A percentile compares a stretch with the other conserved stretches of the same genome.
phyloP scores from a whole-genome alignment of 192 early-diverging fungal genomes.

The Spinellus fusiger region DNA sequence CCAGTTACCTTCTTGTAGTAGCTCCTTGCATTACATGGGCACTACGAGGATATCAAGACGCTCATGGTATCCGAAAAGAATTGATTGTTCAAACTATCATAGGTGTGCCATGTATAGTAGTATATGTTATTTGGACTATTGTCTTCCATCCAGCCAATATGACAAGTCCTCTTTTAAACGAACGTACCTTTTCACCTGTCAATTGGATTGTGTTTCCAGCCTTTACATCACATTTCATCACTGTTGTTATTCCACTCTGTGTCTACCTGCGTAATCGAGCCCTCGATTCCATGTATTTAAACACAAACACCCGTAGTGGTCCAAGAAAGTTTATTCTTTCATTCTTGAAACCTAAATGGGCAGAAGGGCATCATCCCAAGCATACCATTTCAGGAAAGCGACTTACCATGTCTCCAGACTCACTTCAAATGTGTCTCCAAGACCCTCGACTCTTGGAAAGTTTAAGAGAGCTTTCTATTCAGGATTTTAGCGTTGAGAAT shows the following conservation, averaged over 20 bases:
- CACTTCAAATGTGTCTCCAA: neutral
- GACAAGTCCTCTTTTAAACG: neutral
- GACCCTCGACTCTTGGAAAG: neutral
- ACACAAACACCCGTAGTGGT: neutral
- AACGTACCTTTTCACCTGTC: neutral
- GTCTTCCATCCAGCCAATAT: neutral
- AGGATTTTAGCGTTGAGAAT: conserved; percentile 24
- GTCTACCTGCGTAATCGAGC: neutral
- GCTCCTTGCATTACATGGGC: conserved; percentile 43
- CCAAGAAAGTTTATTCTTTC: neutral
- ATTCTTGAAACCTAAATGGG: neutral
- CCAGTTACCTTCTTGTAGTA: conserved; percentile 37
- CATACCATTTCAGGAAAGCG: neutral
- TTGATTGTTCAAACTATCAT: conserved; percentile 43
- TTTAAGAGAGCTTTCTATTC: conserved; percentile 6
- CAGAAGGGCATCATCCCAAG: neutral
- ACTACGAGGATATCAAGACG: conserved; percentile 42
- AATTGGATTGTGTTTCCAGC: conserved; percentile 7
- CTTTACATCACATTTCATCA: neutral
- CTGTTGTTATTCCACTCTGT: conserved; percentile 1
- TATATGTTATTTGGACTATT: conserved; percentile 34
- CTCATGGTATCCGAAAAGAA: conserved; percentile 52
- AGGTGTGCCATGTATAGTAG: conserved; percentile 31
- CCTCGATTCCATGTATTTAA: neutral
- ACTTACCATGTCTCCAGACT: conserved; percentile 1